These are phyloP conservation scores for Solanum hybrid DNA, from an alignment of 305 asterid genomes.

Conservation along the genomic window DNA sequence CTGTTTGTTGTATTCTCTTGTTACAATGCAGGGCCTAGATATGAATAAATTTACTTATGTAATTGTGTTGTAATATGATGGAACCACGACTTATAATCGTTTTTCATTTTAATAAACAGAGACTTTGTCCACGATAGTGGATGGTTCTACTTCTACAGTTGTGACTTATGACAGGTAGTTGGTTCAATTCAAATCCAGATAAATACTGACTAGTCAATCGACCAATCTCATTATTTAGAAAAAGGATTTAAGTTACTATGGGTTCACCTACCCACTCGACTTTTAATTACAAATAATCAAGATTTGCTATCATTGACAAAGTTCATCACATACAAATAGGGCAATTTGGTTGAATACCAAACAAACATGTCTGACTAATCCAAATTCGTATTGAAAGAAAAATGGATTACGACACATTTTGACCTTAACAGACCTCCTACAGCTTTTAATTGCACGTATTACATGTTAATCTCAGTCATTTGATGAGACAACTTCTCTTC, in stretches of 20 bases:
- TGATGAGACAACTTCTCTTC: not conserved
- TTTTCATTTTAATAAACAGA: not conserved
- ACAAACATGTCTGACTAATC: not conserved
- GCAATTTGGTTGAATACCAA: not conserved
- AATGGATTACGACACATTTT: not conserved
- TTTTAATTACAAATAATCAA: no score
- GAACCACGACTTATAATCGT: not conserved
- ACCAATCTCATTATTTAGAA: not conserved
- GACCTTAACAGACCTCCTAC: not conserved
- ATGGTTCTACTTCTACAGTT: not conserved
- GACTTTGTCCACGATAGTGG: not conserved
- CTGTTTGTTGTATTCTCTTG: not conserved
- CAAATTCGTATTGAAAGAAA: not conserved
- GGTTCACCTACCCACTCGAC: no score
- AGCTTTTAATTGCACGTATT: not conserved
- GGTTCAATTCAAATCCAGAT: not conserved
- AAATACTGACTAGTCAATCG: not conserved
- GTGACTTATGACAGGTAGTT: not conserved
- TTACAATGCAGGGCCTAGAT: not conserved
- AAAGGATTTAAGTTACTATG: no score
- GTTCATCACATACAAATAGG: not conserved
- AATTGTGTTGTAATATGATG: not conserved
- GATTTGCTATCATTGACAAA: no score
- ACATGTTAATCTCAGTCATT: not conserved
- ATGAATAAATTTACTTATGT: not conserved